These are phyloP conservation scores for Apiospora koreana DNA, from an alignment of 2,329 filamentous ascomycete genomes.

Conservation along the genomic window DNA sequence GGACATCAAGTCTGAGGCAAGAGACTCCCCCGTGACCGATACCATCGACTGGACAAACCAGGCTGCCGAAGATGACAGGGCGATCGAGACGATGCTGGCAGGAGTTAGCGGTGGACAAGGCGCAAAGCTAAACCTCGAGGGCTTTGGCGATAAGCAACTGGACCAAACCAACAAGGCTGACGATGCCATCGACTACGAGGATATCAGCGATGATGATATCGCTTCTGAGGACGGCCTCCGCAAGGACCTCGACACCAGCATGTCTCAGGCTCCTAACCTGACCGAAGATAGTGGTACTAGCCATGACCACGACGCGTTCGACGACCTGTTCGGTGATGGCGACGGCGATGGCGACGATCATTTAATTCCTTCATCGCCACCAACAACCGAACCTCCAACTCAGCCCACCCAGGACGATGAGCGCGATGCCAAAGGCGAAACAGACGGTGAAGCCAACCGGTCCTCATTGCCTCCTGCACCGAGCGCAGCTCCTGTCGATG, in stretches of 20 bases:
- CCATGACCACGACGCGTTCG: slow-evolving; percentile 65
- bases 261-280: slow-evolving; percentile 51
- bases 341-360: slow-evolving; percentile 57
- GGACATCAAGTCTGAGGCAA: slow-evolving; percentile 15
- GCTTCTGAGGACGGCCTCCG: slow-evolving; percentile 68
- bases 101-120: slow-evolving; percentile 47
- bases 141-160: slow-evolving; percentile 45
- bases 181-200: slow-evolving; percentile 87
- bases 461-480: slow-evolving; percentile 9
- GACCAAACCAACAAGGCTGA: slow-evolving; percentile 80
- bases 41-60: slow-evolving; percentile 31
- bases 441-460: not conserved
- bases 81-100: slow-evolving; percentile 44
- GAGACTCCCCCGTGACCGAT: slow-evolving; percentile 17
- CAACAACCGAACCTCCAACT: slow-evolving; percentile 26
- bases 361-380: slow-evolving; percentile 46
- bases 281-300: slow-evolving; percentile 63
- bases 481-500: slow-evolving; percentile 13
- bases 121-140: slow-evolving; percentile 42
- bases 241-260: slow-evolving; percentile 32
- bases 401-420: slow-evolving; percentile 8
- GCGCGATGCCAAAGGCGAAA: slow-evolving; percentile 1
- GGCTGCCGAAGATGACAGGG: slow-evolving; percentile 33
- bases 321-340: slow-evolving; percentile 71
- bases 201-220: slow-evolving; percentile 89